Conservation (phyloP, 192 early-diverging fungal genomes). For the Coemansia furcata region DNA sequence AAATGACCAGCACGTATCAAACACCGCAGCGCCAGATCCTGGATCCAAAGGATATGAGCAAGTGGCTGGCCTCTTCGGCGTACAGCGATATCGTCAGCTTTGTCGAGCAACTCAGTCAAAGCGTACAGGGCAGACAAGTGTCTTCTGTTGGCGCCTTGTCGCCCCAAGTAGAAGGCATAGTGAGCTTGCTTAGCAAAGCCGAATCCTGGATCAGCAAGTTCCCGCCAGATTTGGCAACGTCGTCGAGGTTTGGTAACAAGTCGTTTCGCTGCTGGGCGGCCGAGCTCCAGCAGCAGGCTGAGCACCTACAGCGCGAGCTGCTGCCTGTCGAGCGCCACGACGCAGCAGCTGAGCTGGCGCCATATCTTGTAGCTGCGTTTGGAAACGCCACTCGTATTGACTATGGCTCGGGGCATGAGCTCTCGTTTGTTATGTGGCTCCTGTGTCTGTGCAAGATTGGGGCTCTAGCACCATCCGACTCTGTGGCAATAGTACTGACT, state of each 20-base stretch:
- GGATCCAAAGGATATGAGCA: slow-evolving; percentile 54
- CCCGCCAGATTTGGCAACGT: slow-evolving; percentile 65
- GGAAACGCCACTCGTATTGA: slow-evolving; percentile 91
- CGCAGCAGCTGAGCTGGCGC: slow-evolving; percentile 66
- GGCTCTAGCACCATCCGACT: slow-evolving; percentile 61
- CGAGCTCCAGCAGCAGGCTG: slow-evolving; percentile 46
- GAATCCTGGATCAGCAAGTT: slow-evolving; percentile 71
- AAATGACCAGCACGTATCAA: slow-evolving; percentile 16
- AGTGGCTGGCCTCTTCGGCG: slow-evolving; percentile 64
- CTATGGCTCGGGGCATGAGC: slow-evolving; percentile 96
- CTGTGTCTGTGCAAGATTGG: slow-evolving; percentile 73
- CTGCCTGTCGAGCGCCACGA: slow-evolving; percentile 31
- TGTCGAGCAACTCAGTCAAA: slow-evolving; percentile 67
- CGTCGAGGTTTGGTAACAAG: slow-evolving; percentile 89
- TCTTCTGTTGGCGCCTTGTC: slow-evolving; percentile 59
- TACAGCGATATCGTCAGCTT: slow-evolving; percentile 71
- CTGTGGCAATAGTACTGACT: slow-evolving; percentile 65
- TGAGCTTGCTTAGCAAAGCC: slow-evolving; percentile 62
- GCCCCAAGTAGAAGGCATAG: slow-evolving; percentile 53
- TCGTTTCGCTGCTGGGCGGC: slow-evolving; percentile 82
- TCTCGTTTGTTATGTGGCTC: slow-evolving; percentile 84
- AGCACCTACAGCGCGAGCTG: slow-evolving; percentile 20
- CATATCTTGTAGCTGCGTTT: slow-evolving; percentile 75
- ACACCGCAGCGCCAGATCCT: slow-evolving; percentile 60
- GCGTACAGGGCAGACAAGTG: slow-evolving; percentile 63